Conservation (phyloP, 441 rosid species). For the Erysimum cheiri region DNA sequence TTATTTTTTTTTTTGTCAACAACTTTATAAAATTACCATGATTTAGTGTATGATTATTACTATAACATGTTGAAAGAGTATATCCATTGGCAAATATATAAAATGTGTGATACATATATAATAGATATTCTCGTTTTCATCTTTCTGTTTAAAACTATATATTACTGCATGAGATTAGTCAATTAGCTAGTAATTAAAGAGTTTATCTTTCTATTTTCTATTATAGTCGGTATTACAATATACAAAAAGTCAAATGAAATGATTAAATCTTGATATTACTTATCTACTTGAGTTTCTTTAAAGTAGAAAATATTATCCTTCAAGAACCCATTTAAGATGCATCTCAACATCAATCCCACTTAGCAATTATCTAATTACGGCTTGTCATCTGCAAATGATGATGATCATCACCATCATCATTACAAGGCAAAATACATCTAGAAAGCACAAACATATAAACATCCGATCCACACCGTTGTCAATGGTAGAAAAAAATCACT, state of each 20-base stretch:
- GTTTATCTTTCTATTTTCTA: not conserved
- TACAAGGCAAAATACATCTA: not conserved
- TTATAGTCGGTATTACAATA: constrained; percentile 12
- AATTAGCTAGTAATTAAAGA: constrained; percentile 15
- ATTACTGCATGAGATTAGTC: not conserved
- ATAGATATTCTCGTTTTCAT: not conserved
- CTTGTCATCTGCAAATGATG: constrained; percentile 13
- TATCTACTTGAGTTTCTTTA: constrained; percentile 27
- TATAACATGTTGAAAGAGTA: not conserved
- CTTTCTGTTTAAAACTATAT: not conserved
- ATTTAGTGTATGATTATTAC: not conserved
- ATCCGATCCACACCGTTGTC: constrained; percentile 10
- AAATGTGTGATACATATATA: not conserved
- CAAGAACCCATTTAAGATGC: constrained; percentile 17
- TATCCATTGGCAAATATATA: not conserved
- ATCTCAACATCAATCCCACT: constrained; percentile 37
- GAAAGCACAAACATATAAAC: not conserved
- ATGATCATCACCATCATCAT: constrained; percentile 17
- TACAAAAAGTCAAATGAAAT: constrained; percentile 32
- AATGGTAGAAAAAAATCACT: not conserved
- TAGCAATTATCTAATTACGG: constrained; percentile 20
- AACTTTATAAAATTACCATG: too few species aligned
- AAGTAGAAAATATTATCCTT: constrained; percentile 36
- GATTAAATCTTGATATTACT: constrained; percentile 27
- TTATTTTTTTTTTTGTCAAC: too few species aligned